Conservation (phyloP, 1,139 yeast genomes). For the Diutina pseudorugosa region DNA sequence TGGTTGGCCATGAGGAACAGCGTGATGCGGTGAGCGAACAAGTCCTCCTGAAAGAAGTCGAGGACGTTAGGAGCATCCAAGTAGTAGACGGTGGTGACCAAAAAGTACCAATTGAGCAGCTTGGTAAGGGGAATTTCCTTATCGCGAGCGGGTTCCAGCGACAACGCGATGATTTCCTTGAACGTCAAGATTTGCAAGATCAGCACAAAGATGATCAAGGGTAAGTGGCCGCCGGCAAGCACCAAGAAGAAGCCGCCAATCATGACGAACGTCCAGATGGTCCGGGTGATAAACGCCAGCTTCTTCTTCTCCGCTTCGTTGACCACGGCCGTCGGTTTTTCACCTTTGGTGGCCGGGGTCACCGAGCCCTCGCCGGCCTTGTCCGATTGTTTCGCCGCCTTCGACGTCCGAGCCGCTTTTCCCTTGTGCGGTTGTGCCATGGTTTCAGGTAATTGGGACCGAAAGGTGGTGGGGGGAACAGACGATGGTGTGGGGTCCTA, state of each 20-base stretch:
- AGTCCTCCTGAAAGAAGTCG: constrained; percentile 11
- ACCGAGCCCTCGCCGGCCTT: background rate
- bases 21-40: background rate
- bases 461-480: background rate
- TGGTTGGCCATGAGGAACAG: constrained; percentile 48
- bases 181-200: constrained; percentile 73
- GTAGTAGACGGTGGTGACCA: constrained; percentile 73
- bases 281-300: constrained; percentile 75
- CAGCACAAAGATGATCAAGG: constrained; percentile 62
- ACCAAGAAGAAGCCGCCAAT: constrained; percentile 58
- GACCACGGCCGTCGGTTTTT: constrained; percentile 7
- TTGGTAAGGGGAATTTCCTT: constrained; percentile 74
- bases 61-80: constrained; percentile 52
- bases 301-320: constrained; percentile 53
- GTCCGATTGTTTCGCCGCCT: background rate
- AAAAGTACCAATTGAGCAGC: constrained; percentile 81
- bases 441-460: background rate
- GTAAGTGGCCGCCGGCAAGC: constrained; percentile 79
- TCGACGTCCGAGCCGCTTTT: background rate
- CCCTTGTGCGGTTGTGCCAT: background rate
- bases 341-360: background rate
- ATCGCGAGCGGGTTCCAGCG: constrained; percentile 74
- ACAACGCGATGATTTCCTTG: constrained; percentile 82
- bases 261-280: constrained; percentile 95
- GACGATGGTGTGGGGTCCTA: background rate